Conservation (phyloP, 352 stramenopile genomes). For the Globisporangium viniferum region DNA sequence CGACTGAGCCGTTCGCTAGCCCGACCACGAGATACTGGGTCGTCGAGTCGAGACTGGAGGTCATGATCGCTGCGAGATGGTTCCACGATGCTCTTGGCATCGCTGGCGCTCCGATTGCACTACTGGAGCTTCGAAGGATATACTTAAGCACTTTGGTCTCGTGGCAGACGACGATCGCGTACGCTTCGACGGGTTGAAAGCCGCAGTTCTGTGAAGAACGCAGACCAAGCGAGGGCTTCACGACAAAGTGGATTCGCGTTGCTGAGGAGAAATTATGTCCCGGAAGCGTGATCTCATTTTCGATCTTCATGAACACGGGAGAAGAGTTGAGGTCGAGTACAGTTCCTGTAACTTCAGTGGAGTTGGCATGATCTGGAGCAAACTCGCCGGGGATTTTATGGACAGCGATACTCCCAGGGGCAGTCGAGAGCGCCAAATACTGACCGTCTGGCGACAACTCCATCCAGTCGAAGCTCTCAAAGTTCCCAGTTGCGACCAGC, state of each 20-base stretch:
- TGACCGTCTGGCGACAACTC: slow-evolving; percentile 26
- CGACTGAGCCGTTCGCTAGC: slow-evolving; percentile 39
- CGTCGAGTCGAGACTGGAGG: slow-evolving; percentile 34
- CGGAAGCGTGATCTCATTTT: neutral
- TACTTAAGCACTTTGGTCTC: slow-evolving; percentile 37
- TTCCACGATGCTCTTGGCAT: slow-evolving; percentile 23
- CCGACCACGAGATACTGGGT: slow-evolving; percentile 47
- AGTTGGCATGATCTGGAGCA: neutral
- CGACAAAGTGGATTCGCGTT: slow-evolving; percentile 5
- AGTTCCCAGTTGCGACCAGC: slow-evolving; percentile 1
- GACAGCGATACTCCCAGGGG: slow-evolving; percentile 6
- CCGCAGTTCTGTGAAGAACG: neutral
- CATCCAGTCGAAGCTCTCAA: slow-evolving; percentile 11
- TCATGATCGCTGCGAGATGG: slow-evolving; percentile 37
- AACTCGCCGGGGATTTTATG: neutral
- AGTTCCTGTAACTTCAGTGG: neutral
- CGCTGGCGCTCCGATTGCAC: neutral
- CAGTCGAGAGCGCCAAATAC: slow-evolving; percentile 22
- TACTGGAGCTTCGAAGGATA: slow-evolving; percentile 12
- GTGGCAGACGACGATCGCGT: slow-evolving; percentile 35
- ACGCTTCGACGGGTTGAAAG: slow-evolving; percentile 9
- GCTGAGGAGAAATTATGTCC: neutral
- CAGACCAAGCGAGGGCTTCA: neutral
- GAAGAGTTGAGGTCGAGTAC: slow-evolving; percentile 10
- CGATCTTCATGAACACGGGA: slow-evolving; percentile 10